A percentile compares a stretch with the other conserved stretches of the same genome.
Evolutionary conservation across 108 stramenopile genomes (phyloP).

Genomic region (Conticribra weissflogii): DNA sequence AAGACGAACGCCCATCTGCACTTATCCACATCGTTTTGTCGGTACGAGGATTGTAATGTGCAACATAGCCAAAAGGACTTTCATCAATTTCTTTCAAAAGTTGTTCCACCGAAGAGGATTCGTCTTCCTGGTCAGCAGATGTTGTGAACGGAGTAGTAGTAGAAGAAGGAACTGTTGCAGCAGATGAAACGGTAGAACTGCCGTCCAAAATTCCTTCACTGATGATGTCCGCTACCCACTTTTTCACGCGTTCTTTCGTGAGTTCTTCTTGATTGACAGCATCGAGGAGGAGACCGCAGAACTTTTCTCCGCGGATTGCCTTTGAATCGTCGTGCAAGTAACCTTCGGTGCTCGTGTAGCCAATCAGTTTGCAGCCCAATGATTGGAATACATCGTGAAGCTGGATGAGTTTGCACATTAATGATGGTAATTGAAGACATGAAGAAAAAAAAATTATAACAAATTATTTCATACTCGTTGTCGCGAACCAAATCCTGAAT

Average conservation of each 20-base stretch:
- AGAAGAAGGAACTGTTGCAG: conserved; percentile 1
- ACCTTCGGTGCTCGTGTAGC: conserved; percentile 76
- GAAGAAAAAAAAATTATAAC: background rate
- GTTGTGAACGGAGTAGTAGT: conserved; percentile 11
- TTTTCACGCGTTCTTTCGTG: conserved; percentile 67
- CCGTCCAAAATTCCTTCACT: conserved; percentile 76
- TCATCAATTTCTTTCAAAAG: conserved; percentile 22
- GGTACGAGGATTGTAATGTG: conserved; percentile 67
- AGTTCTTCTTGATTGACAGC: conserved; percentile 87
- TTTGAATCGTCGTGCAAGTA: conserved; percentile 87
- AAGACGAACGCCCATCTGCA: conserved; percentile 55
- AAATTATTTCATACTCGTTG: background rate
- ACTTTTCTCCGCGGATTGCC: conserved; percentile 80
- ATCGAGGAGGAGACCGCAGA: conserved; percentile 85
- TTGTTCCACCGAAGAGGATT: conserved; percentile 37
- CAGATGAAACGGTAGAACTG: conserved; percentile 17
- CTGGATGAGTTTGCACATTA: background rate
- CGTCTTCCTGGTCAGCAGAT: conserved; percentile 31
- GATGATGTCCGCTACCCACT: conserved; percentile 79
- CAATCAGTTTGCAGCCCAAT: conserved; percentile 81
- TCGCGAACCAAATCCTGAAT: background rate
- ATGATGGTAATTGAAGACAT: background rate
- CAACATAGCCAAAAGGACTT: conserved; percentile 48
- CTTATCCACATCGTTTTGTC: conserved; percentile 83
- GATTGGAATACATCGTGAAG: conserved; percentile 84